Evolutionary conservation across 2,329 filamentous ascomycete genomes (phyloP), one percentile per base, ranked within the genome.

Genomic region (Trichophyton mentagrophytes): DNA sequence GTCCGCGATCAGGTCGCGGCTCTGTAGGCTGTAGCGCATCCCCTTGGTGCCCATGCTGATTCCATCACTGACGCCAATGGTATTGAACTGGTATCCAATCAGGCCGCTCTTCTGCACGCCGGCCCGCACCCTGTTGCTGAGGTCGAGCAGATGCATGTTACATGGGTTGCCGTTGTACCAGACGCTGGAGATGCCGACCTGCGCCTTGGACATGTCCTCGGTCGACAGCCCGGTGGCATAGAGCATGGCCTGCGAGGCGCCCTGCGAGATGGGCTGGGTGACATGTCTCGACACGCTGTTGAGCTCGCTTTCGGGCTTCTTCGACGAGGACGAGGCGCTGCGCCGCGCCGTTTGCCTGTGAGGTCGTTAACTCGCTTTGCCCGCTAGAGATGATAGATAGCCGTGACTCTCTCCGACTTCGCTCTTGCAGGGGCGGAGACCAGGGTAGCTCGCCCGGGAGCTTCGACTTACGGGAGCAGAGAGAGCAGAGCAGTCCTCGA

Each of bases 151-250:
- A 76, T 99, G 93, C 92, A 96, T 99, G 78, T 99, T 99, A 81
- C 93, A 99, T 27, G 93, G 93, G 78, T 99, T 99, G 61, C 93
- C 93, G 68, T 90, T 87, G 77, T 92, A 96, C 93, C 93, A 99
- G 63, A 97, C 91, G 4, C 91, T 96, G 47, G 92, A 95, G 72
- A 99, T 97, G 67, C 93, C 93, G 67, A 99, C 87, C 79, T 99
- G 95, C 27, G 93, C 88, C 80, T 97, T 99, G 79, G 87, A 86
- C 86, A 97, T 89, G 75, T 96, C 91, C 61, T 82, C 81, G 71
- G 95, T 89, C 47, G 78, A 84, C 69, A 99, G 79, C 60, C 95
- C 95, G 1, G 92, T 96, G 67, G 89, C 93, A 79, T 96, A 99
- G 61, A 99, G 82, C 95, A 99, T 99, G 65, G 95, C 93, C 79